Base-by-base conservation (phyloP, 2,329 filamentous ascomycete species). In the Aspergillus amoenus region DNA sequence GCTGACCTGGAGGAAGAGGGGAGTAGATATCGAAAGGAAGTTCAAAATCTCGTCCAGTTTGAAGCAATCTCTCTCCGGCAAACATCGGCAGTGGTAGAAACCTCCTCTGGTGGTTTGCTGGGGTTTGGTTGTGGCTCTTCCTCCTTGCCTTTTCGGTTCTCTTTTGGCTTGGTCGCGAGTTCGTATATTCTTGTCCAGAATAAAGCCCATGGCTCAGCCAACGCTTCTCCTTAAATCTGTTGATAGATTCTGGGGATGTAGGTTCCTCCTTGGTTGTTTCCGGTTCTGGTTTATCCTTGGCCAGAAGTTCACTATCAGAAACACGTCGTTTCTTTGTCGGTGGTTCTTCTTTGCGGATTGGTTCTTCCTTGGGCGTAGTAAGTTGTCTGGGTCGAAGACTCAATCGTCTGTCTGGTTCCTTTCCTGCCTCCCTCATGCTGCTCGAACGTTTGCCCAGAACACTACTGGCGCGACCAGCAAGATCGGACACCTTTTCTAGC, bases 21-120 rank as follows among this genome's bases (percentile, higher is more conserved):
- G 91, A 90, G 79, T 93, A 97, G 47, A 96, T 82, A 70, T 96
- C 89, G 68, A 86, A 97, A 0, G 94, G 94, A 30, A 99, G 79
- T 73, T 91, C 91, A 76, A 96, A 97, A 71, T 95, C 87, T 50
- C 89, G 83, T 13, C 88, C 88, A 58, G 84, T 80, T 53, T 92
- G 83, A 57, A 97, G 75, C 53, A 88, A 78, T 50, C 88, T 84
- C 59, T 91, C 78, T 2, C 90, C 90, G 55, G 84, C 84, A 71
- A 90, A 96, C 76, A 95, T 90, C 34, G 91, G 92, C 61, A 89
- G 70, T 3, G 91, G 91, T 62, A 96, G 79, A 12, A 82, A 73
- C 56, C 75, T 81, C 58, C 64, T 69, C 49, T 67, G 70, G 22
- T 56, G 52, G n/a, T 64, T 67, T 57, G 63, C 63, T 55, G 64